These are phyloP conservation scores for Dichomitus squalens DNA, from an alignment of 1,284 basidiomycete species.

Conservation along the genomic window DNA sequence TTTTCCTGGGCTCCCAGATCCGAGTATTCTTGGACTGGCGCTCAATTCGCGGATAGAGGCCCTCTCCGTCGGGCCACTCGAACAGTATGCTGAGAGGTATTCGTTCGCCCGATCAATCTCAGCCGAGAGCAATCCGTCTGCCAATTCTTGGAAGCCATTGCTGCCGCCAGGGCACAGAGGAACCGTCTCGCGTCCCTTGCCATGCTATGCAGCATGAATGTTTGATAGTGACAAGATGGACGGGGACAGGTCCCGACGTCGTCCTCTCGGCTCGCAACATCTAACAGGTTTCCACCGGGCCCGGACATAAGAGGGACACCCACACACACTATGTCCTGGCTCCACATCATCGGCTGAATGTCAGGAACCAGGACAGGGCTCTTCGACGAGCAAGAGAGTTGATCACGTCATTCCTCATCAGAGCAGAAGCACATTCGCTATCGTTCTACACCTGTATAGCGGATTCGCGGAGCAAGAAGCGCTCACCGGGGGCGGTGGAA, in stretches of 20 bases:
- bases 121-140: background rate
- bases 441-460: background rate
- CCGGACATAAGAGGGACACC: conserved; percentile 6
- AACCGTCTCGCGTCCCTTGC: conserved; percentile 4
- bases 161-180: background rate
- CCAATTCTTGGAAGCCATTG: background rate
- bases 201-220: conserved; percentile 7
- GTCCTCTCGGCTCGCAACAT: background rate
- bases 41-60: conserved; percentile 4
- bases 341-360: background rate
- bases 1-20: background rate
- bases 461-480: conserved; percentile 4
- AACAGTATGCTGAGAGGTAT: background rate
- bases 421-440: background rate
- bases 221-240: conserved; percentile 14
- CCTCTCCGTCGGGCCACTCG: background rate
- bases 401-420: conserved; percentile 18
- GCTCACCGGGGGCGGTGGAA: conserved; percentile 7
- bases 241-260: conserved; percentile 6
- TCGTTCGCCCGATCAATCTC: conserved; percentile 3
- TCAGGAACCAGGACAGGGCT: conserved; percentile 14
- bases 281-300: conserved; percentile 9
- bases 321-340: background rate
- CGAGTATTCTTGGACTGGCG: background rate
- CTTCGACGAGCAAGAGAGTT: conserved; percentile 1